Evolutionary conservation across 306 rosid genomes (phyloP).

Genomic region (Mucuna pruriens): DNA sequence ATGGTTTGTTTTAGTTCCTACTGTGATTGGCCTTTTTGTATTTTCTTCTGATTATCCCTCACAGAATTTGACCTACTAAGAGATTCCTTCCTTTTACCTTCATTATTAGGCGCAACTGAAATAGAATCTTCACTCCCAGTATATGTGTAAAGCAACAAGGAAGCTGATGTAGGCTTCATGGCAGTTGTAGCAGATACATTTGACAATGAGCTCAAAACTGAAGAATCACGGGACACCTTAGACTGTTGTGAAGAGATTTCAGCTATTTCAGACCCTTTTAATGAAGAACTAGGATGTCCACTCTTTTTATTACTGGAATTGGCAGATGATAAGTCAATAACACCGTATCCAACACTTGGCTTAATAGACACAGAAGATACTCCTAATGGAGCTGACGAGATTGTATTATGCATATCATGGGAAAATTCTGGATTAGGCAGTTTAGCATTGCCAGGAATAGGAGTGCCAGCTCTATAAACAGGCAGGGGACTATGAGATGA

Average conservation of each 20-base stretch:
- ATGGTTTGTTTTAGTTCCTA: slow-evolving; percentile 41
- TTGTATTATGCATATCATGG: slow-evolving; percentile 51
- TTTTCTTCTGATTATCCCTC: slow-evolving; percentile 68
- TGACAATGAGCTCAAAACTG: slow-evolving; percentile 40
- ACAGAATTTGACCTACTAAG: slow-evolving; percentile 64
- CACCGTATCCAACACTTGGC: slow-evolving; percentile 50
- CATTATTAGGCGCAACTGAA: slow-evolving; percentile 44
- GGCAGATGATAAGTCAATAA: slow-evolving; percentile 39
- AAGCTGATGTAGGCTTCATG: slow-evolving; percentile 44
- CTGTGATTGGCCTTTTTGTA: slow-evolving; percentile 53
- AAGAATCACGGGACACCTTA: slow-evolving; percentile 46
- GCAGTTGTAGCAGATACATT: slow-evolving; percentile 46
- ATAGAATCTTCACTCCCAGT: slow-evolving; percentile 46
- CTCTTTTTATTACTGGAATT: slow-evolving; percentile 54
- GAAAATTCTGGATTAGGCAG: slow-evolving; percentile 53
- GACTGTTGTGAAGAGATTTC: slow-evolving; percentile 43
- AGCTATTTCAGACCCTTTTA: slow-evolving; percentile 45
- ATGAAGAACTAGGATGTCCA: slow-evolving; percentile 52
- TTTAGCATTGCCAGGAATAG: slow-evolving; percentile 49
- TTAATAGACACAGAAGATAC: slow-evolving; percentile 56
- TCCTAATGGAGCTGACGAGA: slow-evolving; percentile 48
- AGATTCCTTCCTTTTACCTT: slow-evolving; percentile 57
- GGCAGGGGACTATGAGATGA: slow-evolving; percentile 51
- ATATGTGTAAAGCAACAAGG: slow-evolving; percentile 40
- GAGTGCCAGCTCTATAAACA: slow-evolving; percentile 55